Evolutionary conservation across 1,139 yeast species (phyloP).

Genomic region (Zygosaccharomyces pseudobailii): DNA sequence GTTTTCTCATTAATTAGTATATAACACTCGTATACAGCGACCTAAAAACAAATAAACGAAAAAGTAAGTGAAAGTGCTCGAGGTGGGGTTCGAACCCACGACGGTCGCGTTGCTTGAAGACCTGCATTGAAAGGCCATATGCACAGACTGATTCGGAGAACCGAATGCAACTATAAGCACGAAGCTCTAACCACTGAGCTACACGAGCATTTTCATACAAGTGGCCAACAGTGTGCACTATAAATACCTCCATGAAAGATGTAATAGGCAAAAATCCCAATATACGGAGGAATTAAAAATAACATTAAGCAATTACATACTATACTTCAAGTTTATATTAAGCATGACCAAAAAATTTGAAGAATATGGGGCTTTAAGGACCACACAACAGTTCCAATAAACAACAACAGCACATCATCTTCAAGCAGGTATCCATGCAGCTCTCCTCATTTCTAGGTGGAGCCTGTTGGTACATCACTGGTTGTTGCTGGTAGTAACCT

Average conservation of each 20-base stretch:
- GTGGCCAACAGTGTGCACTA: background rate
- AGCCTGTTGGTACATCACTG: constrained; percentile 39
- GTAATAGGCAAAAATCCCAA: background rate
- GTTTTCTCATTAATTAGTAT: too few species aligned
- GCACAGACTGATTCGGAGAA: constrained; percentile 25
- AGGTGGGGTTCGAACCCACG: constrained; percentile 51
- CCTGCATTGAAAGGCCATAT: constrained; percentile 19
- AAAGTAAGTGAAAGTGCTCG: constrained; percentile 40
- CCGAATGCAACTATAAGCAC: constrained; percentile 44
- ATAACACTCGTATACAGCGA: background rate
- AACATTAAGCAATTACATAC: background rate
- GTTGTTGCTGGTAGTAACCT: constrained; percentile 36
- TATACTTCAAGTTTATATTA: background rate
- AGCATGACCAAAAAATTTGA: background rate
- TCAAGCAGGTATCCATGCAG: constrained; percentile 39
- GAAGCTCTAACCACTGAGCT: constrained; percentile 52
- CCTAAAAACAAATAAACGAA: constrained; percentile 3
- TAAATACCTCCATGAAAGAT: background rate
- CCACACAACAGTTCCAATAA: constrained; percentile 34
- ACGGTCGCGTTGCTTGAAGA: constrained; percentile 45
- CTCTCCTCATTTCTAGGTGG: constrained; percentile 31
- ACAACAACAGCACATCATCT: constrained; percentile 39
- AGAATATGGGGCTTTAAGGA: constrained; percentile 6
- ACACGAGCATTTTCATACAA: constrained; percentile 38
- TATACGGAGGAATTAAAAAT: background rate